Evolutionary conservation across 306 rosid species (phyloP).

Genomic region (Begonia peltatifolia): DNA sequence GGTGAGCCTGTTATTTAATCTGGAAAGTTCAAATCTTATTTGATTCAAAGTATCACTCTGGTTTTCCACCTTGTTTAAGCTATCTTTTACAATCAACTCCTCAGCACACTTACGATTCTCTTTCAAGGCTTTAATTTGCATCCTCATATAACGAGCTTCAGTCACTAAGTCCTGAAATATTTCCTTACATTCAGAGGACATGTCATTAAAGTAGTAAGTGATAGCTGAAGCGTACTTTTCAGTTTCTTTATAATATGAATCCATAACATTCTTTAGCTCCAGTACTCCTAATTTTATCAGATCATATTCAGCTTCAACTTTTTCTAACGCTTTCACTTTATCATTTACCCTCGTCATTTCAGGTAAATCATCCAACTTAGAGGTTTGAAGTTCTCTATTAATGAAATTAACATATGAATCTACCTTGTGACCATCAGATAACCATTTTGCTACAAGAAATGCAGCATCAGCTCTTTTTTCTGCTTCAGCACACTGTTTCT

Average conservation of each 20-base stretch:
- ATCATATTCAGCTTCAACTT: conserved; percentile 27
- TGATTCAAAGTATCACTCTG: conserved; percentile 23
- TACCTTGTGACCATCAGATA: conserved; percentile 25
- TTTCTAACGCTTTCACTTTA: conserved; percentile 23
- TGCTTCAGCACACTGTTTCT: conserved; percentile 30
- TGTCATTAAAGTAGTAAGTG: conserved; percentile 19
- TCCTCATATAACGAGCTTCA: conserved; percentile 35
- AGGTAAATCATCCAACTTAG: conserved; percentile 18
- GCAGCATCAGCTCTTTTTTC: conserved; percentile 40
- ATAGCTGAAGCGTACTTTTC: conserved; percentile 22
- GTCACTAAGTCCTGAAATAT: conserved; percentile 27
- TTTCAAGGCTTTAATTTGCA: conserved; percentile 24
- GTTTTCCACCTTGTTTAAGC: conserved; percentile 16
- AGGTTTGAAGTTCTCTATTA: conserved; percentile 15
- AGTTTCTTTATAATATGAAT: conserved; percentile 23
- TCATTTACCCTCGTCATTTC: conserved; percentile 14
- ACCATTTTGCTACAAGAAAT: conserved; percentile 41
- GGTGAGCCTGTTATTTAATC: conserved; percentile 34
- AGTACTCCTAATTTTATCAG: conserved; percentile 22
- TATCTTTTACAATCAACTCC: conserved; percentile 15
- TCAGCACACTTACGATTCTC: conserved; percentile 13
- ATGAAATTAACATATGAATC: conserved; percentile 14
- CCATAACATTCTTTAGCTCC: conserved; percentile 31
- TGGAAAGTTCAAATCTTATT: conserved; percentile 33
- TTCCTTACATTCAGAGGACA: conserved; percentile 26